Evolutionary conservation across 768 basidiomycete species (phyloP).

Genomic region (Suillus ampliporus): DNA sequence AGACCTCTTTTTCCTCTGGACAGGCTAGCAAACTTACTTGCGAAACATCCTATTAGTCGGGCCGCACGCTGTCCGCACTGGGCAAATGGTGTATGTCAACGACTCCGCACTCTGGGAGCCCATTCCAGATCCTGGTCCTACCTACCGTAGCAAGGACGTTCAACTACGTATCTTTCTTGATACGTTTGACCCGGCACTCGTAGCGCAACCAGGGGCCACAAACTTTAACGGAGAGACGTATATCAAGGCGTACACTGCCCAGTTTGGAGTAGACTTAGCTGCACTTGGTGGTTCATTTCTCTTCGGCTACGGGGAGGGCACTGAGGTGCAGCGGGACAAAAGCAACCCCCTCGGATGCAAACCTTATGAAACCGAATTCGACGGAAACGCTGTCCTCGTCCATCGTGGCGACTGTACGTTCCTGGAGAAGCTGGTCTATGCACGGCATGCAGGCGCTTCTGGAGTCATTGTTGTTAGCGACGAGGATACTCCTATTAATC

Average conservation of each 20-base stretch:
- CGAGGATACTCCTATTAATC: conserved; percentile 64
- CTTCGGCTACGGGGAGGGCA: conserved; percentile 57
- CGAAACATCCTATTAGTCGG: conserved; percentile 59
- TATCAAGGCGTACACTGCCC: conserved; percentile 64
- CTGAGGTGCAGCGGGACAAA: conserved; percentile 57
- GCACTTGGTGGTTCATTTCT: conserved; percentile 35
- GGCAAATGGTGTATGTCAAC: conserved; percentile 83
- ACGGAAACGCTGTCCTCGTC: conserved; percentile 62
- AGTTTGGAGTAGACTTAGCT: conserved; percentile 72
- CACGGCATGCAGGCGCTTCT: conserved; percentile 70
- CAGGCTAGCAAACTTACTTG: conserved; percentile 14
- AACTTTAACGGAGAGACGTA: conserved; percentile 51
- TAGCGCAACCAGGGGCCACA: conserved; percentile 44
- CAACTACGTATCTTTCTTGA: conserved; percentile 65
- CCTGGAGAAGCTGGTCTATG: conserved; percentile 77
- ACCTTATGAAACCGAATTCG: conserved; percentile 54
- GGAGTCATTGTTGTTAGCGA: conserved; percentile 81
- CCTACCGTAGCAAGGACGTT: conserved; percentile 44
- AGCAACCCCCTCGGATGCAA: conserved; percentile 65
- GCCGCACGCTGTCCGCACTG: conserved; percentile 77
- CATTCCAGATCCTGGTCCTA: conserved; percentile 28
- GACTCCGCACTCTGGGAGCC: conserved; percentile 57
- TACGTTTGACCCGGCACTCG: conserved; percentile 51
- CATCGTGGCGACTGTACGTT: conserved; percentile 88
- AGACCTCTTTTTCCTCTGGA: conserved; percentile 30